Conservation (phyloP, 495 filamentous ascomycete species). For the Xylaria bambusicola region DNA sequence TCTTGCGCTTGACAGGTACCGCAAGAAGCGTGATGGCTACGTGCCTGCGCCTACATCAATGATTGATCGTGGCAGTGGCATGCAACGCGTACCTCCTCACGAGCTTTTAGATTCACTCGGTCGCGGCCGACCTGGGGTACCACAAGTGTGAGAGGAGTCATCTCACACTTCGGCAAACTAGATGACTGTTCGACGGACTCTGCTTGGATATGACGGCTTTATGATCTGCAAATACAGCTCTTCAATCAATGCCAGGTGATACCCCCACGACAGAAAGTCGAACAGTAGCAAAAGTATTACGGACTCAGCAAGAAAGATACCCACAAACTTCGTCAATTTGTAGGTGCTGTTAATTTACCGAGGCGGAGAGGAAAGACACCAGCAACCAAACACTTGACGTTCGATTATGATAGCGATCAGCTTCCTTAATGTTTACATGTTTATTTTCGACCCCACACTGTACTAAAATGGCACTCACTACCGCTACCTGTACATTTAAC, state of each 20-base stretch:
- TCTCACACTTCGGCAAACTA: not conserved
- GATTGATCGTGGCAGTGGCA: constrained; percentile 72
- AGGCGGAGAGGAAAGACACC: constrained; percentile 22
- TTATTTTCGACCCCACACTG: constrained; percentile 28
- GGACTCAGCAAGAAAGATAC: constrained; percentile 13
- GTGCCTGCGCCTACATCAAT: constrained; percentile 73
- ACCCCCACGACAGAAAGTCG: not conserved
- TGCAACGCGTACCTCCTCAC: constrained; percentile 78
- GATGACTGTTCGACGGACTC: constrained; percentile 3
- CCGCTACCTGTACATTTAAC: constrained; percentile 32
- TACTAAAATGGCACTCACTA: constrained; percentile 25
- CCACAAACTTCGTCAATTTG: constrained; percentile 13
- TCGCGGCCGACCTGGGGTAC: constrained; percentile 41
- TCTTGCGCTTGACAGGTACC: constrained; percentile 78
- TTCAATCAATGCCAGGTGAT: not conserved
- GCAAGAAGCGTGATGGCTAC: constrained; percentile 86
- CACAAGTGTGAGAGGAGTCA: constrained; percentile 39
- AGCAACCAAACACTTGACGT: constrained; percentile 16
- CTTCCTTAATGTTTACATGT: constrained; percentile 37
- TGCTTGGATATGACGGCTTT: constrained; percentile 16
- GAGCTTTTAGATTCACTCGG: constrained; percentile 66
- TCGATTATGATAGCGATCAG: constrained; percentile 24
- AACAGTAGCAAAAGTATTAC: constrained; percentile 7
- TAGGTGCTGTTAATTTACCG: constrained; percentile 20
- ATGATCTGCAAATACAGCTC: constrained; percentile 1